Base-by-base conservation (phyloP, 1,284 basidiomycete genomes). In the Wallemia ichthyophaga region DNA sequence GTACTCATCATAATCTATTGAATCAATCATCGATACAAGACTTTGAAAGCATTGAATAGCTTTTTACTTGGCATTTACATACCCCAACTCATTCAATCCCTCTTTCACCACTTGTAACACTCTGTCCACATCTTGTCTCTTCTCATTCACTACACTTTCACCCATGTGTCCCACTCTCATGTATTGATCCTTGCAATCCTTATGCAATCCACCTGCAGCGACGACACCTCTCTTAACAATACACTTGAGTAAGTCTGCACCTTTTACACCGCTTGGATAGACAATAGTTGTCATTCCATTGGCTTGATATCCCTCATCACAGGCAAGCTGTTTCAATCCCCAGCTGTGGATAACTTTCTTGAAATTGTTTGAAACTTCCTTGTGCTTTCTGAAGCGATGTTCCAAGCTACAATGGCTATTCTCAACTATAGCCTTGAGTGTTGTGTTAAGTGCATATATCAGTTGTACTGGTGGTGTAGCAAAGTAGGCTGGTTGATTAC, bases 241-340 rank as follows among this genome's bases (percentile, higher is more conserved):
- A 58, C 78, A 76, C 21, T 83, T 82, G 58, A 92, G 64, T 25
- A 94, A 70, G 64, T 91, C 85, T 9, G 77, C 70, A 1, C 84
- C 81, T 21, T 71, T 70, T 23, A 88, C 66, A 1, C 85, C 85
- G 2, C 80, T 76, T 17, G 89, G 89, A 69, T 79, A 84, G 70
- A 83, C 85, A 54, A 68, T 68, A 15, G 86, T 85, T 15, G 85
- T 85, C 88, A 95, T 92, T 56, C 88, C 87, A 67, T 91, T 91
- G 2, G 89, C 88, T n/a, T 82, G 76, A 60, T 76, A 74, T 2
- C 75, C 73, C 1, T 77, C 71, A 56, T 75, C 72, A 9, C 77
- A 67, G 23, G 86, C 79, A 13, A 94, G 74, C 64, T 77, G 78
- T 65, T 74, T 80, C 64, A 95, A 74, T 1, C 88, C 89, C 56